Evolutionary conservation across 176 grass and related monocot species (phyloP).

Genomic region (Aegilops tauschii): DNA sequence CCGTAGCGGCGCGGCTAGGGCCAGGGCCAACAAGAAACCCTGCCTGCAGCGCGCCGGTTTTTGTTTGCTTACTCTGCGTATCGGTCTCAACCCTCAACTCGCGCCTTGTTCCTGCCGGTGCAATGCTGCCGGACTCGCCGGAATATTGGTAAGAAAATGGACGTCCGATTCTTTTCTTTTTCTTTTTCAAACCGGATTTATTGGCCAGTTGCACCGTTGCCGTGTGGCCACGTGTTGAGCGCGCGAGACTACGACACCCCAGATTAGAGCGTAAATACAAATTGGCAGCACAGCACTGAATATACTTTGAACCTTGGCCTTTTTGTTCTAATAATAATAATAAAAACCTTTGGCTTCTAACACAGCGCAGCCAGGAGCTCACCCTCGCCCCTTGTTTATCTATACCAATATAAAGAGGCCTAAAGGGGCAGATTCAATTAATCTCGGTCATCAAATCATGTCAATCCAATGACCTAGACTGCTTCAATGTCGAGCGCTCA

Average conservation of each 20-base stretch:
- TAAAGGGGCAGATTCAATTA: no score
- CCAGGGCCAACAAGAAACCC: slow-evolving; percentile 34
- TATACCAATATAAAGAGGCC: no score
- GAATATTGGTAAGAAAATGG: slow-evolving; percentile 8
- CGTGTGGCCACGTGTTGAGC: slow-evolving; percentile 29
- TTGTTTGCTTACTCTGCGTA: slow-evolving; percentile 24
- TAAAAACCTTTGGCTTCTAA: neutral
- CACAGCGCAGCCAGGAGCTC: neutral
- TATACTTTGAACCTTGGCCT: neutral
- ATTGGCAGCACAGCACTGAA: neutral
- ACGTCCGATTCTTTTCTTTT: neutral
- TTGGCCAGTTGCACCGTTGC: neutral
- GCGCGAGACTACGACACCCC: neutral
- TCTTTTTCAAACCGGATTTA: neutral
- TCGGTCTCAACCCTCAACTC: neutral
- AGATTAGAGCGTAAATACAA: neutral
- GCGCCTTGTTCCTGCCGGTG: slow-evolving; percentile 29
- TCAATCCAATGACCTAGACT: no score
- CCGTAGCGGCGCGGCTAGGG: slow-evolving; percentile 8
- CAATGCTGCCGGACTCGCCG: slow-evolving; percentile 30
- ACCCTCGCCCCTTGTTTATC: neutral
- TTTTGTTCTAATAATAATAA: no score
- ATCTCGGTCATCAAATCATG: no score
- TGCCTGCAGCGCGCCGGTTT: slow-evolving; percentile 14
- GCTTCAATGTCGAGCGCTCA: no score